Base-by-base conservation (phyloP, 306 rosid genomes). In the Gleditsia sinensis region DNA sequence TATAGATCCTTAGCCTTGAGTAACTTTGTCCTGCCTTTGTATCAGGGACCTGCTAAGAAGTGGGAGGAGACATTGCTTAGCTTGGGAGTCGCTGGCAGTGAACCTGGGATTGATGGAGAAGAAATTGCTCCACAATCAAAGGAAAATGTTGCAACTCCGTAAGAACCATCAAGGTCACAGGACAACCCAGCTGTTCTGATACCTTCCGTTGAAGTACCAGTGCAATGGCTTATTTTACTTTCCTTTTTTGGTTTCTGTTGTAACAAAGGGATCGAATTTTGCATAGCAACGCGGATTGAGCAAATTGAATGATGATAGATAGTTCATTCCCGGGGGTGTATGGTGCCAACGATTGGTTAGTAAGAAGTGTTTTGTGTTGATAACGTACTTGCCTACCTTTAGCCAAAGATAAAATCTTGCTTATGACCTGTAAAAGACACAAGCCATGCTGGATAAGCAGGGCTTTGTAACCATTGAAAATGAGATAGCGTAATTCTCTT, bases 61-160 rank as follows among this genome's bases (percentile, higher is more conserved):
- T 91, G 97, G 97, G 97, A 91, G 80, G 86, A 87, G 39, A 74
- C 69, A 21, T 83, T 91, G 71, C 82, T 89, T 28, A 84, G 69
- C 69, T 67, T 91, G 83, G 97, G 86, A 16, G 92, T 86, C 55
- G 85, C 82, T 10, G 83, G 83, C 37, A 83, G 90, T 54, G 78
- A 84, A 77, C 85, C 91, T 8, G 95, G 97, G 21, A 75, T 58
- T 5, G 92, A 84, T 20, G 91, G 91, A 25, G 90, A 91, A 76
- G 97, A 91, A 78, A 87, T 89, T 51, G 87, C 95, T 74, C 97
- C 95, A 30, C 92, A 71, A 7, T 85, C 91, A 45, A 91, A 81
- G 88, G 97, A 91, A 78, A 89, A 87, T 6, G 83, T 86, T 1
- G 90, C 92, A 24, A 67, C 90, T 12, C 97, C 97, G 11, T 91